phyloP scores from a whole-genome alignment of 2,329 filamentous ascomycete species.

The Coleophoma crateriformis region DNA sequence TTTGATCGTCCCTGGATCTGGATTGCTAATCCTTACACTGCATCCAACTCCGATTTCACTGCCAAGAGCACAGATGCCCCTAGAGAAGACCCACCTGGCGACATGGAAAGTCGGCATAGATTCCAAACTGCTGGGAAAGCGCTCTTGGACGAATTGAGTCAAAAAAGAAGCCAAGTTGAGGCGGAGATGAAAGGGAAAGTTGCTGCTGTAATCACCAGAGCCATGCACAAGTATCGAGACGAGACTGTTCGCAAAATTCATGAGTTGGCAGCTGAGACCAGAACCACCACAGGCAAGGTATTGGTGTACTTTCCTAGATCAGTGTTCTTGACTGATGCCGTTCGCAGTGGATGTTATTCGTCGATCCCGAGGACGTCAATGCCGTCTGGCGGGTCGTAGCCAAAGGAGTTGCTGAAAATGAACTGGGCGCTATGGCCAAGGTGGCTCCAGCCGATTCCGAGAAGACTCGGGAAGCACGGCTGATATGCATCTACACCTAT shows the following conservation, averaged over 20 bases:
- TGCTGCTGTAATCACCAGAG: conserved; percentile 12
- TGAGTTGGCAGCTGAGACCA: conserved; percentile 50
- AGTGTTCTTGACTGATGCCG: conserved; percentile 1
- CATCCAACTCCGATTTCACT: conserved; percentile 27
- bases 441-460: conserved; percentile 51
- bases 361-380: conserved; percentile 46
- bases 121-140: conserved; percentile 15
- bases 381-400: conserved; percentile 62
- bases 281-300: conserved; percentile 63
- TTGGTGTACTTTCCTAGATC: not conserved
- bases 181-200: conserved; percentile 29
- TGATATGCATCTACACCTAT: conserved; percentile 75
- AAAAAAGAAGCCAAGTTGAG: conserved; percentile 41
- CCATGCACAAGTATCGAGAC: conserved; percentile 27
- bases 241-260: conserved; percentile 50
- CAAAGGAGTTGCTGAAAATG: conserved; percentile 58
- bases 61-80: not conserved
- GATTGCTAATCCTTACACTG: conserved; percentile 56
- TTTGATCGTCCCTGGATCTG: conserved; percentile 62
- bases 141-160: conserved; percentile 25
- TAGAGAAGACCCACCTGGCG: conserved; percentile 17
- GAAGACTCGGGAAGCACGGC: conserved; percentile 37
- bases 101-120: conserved; percentile 11
- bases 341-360: conserved; percentile 70
- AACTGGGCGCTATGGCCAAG: conserved; percentile 70